Conservation (phyloP, 106 monocot genomes). For the Ottelia alismoides region DNA sequence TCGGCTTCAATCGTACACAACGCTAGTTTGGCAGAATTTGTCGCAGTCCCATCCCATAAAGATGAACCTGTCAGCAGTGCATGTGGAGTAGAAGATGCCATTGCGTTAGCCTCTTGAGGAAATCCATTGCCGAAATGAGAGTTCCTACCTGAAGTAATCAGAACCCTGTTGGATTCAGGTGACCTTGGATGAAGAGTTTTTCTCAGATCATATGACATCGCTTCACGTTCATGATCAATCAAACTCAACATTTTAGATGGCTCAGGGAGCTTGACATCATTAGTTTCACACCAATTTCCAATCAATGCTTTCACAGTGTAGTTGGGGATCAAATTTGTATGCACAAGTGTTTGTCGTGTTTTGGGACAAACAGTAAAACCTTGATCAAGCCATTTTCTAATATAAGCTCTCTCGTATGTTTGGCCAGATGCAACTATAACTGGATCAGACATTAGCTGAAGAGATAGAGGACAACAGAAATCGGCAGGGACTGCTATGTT, state of each 20-base stretch:
- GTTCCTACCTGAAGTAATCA: constrained; percentile 11
- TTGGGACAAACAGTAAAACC: constrained; percentile 86
- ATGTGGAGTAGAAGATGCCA: neutral
- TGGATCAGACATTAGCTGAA: constrained; percentile 91
- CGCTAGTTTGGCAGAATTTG: constrained; percentile 18
- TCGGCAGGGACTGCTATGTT: constrained; percentile 67
- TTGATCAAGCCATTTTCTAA: constrained; percentile 83
- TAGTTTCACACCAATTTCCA: constrained; percentile 79
- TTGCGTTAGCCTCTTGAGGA: constrained; percentile 14
- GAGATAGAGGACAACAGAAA: constrained; percentile 89
- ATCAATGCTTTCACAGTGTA: constrained; percentile 89
- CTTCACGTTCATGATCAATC: constrained; percentile 16
- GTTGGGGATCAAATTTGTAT: constrained; percentile 84
- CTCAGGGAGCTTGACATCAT: constrained; percentile 65
- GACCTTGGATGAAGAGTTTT: constrained; percentile 16
- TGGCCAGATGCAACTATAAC: constrained; percentile 94
- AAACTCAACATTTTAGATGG: constrained; percentile 38
- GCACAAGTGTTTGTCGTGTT: constrained; percentile 66
- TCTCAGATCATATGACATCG: constrained; percentile 6
- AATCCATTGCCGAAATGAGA: constrained; percentile 22
- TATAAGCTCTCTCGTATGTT: constrained; percentile 82
- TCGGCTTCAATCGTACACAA: constrained; percentile 15
- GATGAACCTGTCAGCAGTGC: constrained; percentile 4
- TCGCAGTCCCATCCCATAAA: constrained; percentile 24
- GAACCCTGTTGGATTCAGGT: constrained; percentile 16